phyloP scores from a whole-genome alignment of 345 rosid species.

The Hibiscus tridactylites region DNA sequence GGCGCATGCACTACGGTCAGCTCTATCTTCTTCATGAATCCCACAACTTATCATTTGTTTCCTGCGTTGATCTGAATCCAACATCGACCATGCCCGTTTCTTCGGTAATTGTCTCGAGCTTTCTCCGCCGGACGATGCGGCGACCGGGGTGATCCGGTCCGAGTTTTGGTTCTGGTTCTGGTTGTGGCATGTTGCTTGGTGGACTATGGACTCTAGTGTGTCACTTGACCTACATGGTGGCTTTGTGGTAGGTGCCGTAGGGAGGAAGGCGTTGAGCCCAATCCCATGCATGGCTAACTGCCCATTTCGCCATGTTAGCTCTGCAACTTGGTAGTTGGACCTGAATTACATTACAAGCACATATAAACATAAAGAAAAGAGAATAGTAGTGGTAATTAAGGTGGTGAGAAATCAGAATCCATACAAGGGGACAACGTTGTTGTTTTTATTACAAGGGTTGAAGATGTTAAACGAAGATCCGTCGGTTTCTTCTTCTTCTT shows the following conservation, averaged over 20 bases:
- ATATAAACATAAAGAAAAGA: too few relatives aligned
- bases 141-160: slow-evolving; percentile 7
- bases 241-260: slow-evolving; percentile 27
- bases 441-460: slow-evolving; percentile 9
- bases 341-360: slow-evolving; percentile 30
- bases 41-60: background rate
- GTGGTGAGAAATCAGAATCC: background rate
- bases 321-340: slow-evolving; percentile 67
- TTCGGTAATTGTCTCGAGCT: slow-evolving; percentile 15
- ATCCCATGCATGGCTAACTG: slow-evolving; percentile 65
- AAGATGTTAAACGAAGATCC: slow-evolving; percentile 21
- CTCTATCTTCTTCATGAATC: background rate
- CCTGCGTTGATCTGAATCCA: slow-evolving; percentile 13
- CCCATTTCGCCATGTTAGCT: slow-evolving; percentile 90
- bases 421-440: slow-evolving; percentile 16
- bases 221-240: slow-evolving; percentile 32
- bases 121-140: slow-evolving; percentile 13
- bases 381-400: too few relatives aligned
- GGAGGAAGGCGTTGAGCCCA: slow-evolving; percentile 34
- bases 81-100: slow-evolving; percentile 19
- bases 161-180: background rate
- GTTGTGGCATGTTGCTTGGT: slow-evolving; percentile 49
- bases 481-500: background rate
- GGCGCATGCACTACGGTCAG: slow-evolving; percentile 14
- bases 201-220: slow-evolving; percentile 81